Base-by-base conservation (phyloP, 345 rosid species). In the Cardamine resedifolia region DNA sequence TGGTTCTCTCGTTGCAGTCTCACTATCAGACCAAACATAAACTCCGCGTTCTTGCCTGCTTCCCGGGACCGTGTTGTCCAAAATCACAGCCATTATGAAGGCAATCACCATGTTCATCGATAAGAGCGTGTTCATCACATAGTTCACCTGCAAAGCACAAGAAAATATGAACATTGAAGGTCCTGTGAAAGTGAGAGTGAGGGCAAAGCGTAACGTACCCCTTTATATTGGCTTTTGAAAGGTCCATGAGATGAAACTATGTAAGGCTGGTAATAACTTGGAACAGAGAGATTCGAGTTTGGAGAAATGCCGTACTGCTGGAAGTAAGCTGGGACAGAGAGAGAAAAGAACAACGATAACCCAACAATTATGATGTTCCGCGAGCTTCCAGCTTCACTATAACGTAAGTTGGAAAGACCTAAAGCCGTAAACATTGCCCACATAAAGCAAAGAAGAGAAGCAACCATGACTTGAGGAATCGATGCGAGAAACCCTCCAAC, bases 351-450 rank as follows among this genome's bases (percentile, higher is more conserved):
- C 66, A 94, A 70, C 28, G 97, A 91, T 63, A 91, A 67, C 49
- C 98, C 99, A 4, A 94, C 93, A 36, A 94, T 89, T 70, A 94
- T 94, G 66, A 94, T 94, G 47, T 94, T 94, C 45, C 99, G 76
- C 0, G 99, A 94, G 83, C 99, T 94, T 79, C 99, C 99, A 28
- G 99, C 99, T 78, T 91, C 99, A 53, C 99, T 94, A 34, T 94
- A 94, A 2, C 99, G 91, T 60, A 94, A 83, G 81, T 94, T 94
- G 20, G 99, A 94, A 72, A 94, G 78, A 56, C 99, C 99, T 71
- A 91, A 82, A 4, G 99, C 99, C 9, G 96, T 68, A 65, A 95
- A 91, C 96, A 91, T 85, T 47, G 89, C 99, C 97, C 97, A 95
- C 99, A 95, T 95, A 81, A 88, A 88, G 83, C 99, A 91, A 28